phyloP scores from a whole-genome alignment of 495 filamentous ascomycete genomes.

The Xylaria nigripes region DNA sequence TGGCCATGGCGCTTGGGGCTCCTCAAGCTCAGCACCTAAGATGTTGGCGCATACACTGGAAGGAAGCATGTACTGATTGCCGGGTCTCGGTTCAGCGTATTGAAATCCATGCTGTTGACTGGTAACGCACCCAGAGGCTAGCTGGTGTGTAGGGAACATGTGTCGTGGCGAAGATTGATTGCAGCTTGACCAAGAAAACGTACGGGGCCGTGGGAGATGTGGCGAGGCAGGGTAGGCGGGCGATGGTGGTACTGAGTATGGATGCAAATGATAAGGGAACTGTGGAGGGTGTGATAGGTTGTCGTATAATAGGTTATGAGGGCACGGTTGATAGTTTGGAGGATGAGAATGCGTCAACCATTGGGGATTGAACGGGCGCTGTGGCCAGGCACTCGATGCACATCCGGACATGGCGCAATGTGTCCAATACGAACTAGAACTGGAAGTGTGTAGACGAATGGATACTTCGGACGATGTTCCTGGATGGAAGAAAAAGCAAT shows the following conservation, averaged over 20 bases:
- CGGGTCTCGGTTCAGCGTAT: background rate
- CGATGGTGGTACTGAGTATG: background rate
- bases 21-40: background rate
- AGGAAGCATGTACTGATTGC: background rate
- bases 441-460: background rate
- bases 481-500: background rate
- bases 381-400: background rate
- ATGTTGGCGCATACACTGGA: background rate
- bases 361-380: conserved; percentile 1
- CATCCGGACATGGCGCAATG: background rate
- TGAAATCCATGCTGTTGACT: background rate
- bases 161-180: background rate
- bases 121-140: background rate
- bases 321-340: conserved; percentile 3
- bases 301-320: background rate
- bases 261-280: background rate
- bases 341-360: background rate
- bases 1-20: background rate
- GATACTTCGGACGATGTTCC: background rate
- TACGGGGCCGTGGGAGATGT: background rate
- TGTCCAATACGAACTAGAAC: background rate
- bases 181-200: background rate
- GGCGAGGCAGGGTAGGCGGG: background rate
- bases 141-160: background rate
- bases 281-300: background rate